A percentile compares a stretch with the other conserved stretches of the same genome.
These are phyloP conservation scores for Rutstroemia sp. DNA, from an alignment of 2,329 filamentous ascomycete genomes.

Conservation along the genomic window DNA sequence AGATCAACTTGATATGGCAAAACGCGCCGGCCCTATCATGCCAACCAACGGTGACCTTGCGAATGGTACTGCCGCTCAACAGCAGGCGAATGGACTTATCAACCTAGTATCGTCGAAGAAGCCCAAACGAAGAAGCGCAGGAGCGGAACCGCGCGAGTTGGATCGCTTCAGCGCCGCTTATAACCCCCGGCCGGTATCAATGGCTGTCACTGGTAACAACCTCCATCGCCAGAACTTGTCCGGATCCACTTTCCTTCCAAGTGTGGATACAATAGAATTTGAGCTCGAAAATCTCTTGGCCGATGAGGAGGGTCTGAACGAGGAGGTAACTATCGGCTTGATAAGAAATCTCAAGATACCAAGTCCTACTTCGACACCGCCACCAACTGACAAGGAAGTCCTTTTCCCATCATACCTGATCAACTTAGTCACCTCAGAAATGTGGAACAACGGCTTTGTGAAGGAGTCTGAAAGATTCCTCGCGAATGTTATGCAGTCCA, in stretches of 20 bases:
- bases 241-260: constrained; percentile 70
- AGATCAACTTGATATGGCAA: constrained; percentile 85
- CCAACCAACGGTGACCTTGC: constrained; percentile 63
- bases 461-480: constrained; percentile 99
- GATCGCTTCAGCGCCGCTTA: constrained; percentile 90
- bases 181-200: constrained; percentile 91
- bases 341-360: constrained; percentile 97
- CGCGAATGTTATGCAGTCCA: constrained; percentile 98
- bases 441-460: constrained; percentile 99
- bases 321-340: constrained; percentile 92
- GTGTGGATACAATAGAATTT: constrained; percentile 84
- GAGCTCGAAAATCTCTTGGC: constrained; percentile 91
- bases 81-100: constrained; percentile 68
- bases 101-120: constrained; percentile 97
- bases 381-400: constrained; percentile 96
- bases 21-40: constrained; percentile 49
- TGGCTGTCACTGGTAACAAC: constrained; percentile 69
- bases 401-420: constrained; percentile 98
- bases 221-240: constrained; percentile 63
- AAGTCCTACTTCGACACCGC: constrained; percentile 74
- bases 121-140: constrained; percentile 88
- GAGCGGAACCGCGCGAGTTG: constrained; percentile 73
- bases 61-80: constrained; percentile 53
- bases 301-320: constrained; percentile 91
- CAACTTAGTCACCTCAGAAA: constrained; percentile 97